phyloP scores from a whole-genome alignment of 1,284 basidiomycete genomes.

The Leccinum insigne region DNA sequence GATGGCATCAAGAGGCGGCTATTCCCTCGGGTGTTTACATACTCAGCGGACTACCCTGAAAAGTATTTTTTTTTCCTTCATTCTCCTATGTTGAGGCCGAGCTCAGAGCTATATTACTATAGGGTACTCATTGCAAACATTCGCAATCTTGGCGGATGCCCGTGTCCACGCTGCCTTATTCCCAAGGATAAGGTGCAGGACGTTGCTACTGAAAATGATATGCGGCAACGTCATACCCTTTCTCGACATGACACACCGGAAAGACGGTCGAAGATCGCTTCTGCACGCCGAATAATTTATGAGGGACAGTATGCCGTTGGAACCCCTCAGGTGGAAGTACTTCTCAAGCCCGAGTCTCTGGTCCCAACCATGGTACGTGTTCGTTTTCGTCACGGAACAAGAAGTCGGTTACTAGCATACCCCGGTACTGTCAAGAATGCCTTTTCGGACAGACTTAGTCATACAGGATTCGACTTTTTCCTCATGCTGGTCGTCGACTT shows the following conservation, averaged over 20 bases:
- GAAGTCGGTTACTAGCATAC: no score
- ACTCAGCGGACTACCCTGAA: neutral
- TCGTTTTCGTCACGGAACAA: no score
- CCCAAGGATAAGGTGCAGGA: neutral
- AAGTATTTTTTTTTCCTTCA: neutral
- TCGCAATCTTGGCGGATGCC: neutral
- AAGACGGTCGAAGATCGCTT: neutral
- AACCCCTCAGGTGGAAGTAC: neutral
- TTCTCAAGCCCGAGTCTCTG: no score
- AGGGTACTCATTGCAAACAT: neutral
- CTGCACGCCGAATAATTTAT: neutral
- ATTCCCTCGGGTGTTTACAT: neutral
- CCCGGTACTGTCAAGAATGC: neutral
- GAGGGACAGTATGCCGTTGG: neutral
- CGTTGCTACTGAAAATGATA: neutral
- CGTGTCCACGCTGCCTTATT: neutral
- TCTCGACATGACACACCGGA: neutral
- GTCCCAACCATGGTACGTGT: no score
- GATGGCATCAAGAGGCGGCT: neutral
- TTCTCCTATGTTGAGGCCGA: neutral
- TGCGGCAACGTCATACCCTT: neutral
- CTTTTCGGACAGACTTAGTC: neutral
- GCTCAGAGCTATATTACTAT: neutral
- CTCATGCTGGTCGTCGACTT: neutral
- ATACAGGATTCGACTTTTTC: neutral